Base-by-base conservation (phyloP, 371 early-diverging fungal genomes). In the Actinomucor elegans region DNA sequence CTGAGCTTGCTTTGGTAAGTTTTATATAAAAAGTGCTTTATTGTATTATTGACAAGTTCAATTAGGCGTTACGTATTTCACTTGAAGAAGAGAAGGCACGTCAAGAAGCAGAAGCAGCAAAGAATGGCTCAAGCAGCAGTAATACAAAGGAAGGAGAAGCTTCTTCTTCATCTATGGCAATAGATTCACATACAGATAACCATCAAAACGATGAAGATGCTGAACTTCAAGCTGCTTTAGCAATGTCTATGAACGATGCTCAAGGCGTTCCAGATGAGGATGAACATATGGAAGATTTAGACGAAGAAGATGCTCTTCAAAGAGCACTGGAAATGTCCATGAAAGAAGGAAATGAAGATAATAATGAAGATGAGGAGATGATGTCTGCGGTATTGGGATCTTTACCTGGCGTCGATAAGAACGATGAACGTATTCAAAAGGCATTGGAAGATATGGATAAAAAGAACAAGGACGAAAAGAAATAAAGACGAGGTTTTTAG, bases 21-120 rank as follows among this genome's bases (percentile, higher is more conserved):
- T 21, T n/a, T 4, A 18, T 17, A 49, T 4, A 20, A 9, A 20
- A 20, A 20, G 18, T 18, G 17, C n/a, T n/a, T n/a, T n/a, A n/a
- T 15, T 14, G 6, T 42, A 33, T 18, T 15, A 32, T 48, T 43
- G 14, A 32, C 29, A 17, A 34, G 20, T 32, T 40, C 10, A 15
- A 21, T 15, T 64, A 87, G 86, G 97, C 97, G 0, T 71, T 98
- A 45, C 89, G 94, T 60, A 94, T 98, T 71, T 98, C 98, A 27
- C 66, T 98, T 72, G 97, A 96, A 70, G 98, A 98, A 69, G 98
- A 97, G 69, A 86, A 88, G 55, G 94, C 94, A 34, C 87, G 96
- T 63, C 96, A 93, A 72, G 93, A 89, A 52, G 84, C 86, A 27
- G 77, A 73, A 28, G 73, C 77, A 44, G 71, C 81, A 57, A 85